Evolutionary conservation across 2,329 filamentous ascomycete genomes (phyloP), one percentile per base, ranked within the genome.

Genomic region (Exophiala oligosperma): DNA sequence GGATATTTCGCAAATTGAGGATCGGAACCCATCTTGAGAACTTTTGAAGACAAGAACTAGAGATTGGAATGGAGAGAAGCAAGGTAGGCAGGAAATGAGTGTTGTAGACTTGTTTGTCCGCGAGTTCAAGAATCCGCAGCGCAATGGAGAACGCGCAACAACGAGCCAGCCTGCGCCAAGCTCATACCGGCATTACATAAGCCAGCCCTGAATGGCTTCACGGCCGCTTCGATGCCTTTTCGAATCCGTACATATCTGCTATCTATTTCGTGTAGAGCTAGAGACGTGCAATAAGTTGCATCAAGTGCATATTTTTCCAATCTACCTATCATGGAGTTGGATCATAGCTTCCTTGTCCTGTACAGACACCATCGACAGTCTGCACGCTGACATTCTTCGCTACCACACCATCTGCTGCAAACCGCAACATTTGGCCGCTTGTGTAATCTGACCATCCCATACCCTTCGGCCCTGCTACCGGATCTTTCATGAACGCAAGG

Each of bases 1-100:
- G 85, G 85, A 68, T 83, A 86, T 72, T 82, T 83, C 67, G 84
- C 80, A 73, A 85, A 87, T 71, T 86, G 84, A 64, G 84, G 83
- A 72, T 88, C 85, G 68, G 85, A 79, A 61, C 77, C 78, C 78
- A 81, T 86, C 77, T 35, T 57, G 46, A 41, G 49, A 49, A 26
- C 44, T 9, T 40, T 24, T 17, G 2, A 46, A 21, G 7, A 32
- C 5, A 8, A 35, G 17, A n/a, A 23, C 14, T 54, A 26, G 17
- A 23, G 35, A 21, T 40, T 21, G 8, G 17, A 17, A 2, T 21
- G 11, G 32, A 40, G 49, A 23, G 37, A 17, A 38, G 7, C n/a
- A 51, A 40, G 49, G 7, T 14, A n/a, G 44, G 4, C 40, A 43
- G 40, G 21, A 17, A 43, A 21, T 43, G 32, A 35, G 4, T 43